Conservation (phyloP, 2,329 filamentous ascomycete genomes). For the Elsinoe perseae region DNA sequence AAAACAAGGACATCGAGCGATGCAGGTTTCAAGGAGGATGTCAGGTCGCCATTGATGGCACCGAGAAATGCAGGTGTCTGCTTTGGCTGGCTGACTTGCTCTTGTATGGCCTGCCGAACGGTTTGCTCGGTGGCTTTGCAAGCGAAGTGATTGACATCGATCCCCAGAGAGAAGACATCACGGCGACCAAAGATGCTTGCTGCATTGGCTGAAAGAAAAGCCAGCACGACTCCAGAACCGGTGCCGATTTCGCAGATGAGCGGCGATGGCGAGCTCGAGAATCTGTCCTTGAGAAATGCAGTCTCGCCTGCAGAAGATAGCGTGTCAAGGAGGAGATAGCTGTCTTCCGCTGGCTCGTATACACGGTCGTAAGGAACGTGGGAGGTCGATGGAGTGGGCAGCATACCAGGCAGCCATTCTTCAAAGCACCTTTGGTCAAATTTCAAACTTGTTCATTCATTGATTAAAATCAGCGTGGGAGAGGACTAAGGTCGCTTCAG, state of each 20-base stretch:
- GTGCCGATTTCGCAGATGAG: constrained; percentile 80
- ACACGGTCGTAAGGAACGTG: constrained; percentile 83
- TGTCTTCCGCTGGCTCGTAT: constrained; percentile 95
- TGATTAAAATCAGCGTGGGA: too few relatives aligned
- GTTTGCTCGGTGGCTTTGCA: constrained; percentile 69
- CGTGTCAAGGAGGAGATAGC: constrained; percentile 86
- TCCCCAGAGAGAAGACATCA: constrained; percentile 62
- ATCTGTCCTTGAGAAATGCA: constrained; percentile 58
- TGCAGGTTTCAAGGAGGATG: constrained; percentile 49
- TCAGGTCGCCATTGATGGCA: constrained; percentile 63
- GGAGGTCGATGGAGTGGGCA: constrained; percentile 86
- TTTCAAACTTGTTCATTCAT: background rate
- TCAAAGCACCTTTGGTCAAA: too few relatives aligned
- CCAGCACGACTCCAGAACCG: constrained; percentile 88
- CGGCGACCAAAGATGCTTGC: constrained; percentile 61
- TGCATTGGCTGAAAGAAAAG: constrained; percentile 74
- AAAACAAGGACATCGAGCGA: constrained; percentile 80
- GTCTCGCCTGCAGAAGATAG: constrained; percentile 65
- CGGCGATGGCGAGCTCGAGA: constrained; percentile 38
- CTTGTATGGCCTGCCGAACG: constrained; percentile 44
- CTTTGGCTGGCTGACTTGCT: constrained; percentile 16
- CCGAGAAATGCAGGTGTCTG: constrained; percentile 49
- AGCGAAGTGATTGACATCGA: constrained; percentile 80
- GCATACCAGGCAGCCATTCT: constrained; percentile 48
- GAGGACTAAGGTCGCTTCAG: too few relatives aligned